Evolutionary conservation across 2,329 filamentous ascomycete species (phyloP), one percentile per base, ranked within the genome.

Genomic region (Neophaeococcomyces mojaviensis): DNA sequence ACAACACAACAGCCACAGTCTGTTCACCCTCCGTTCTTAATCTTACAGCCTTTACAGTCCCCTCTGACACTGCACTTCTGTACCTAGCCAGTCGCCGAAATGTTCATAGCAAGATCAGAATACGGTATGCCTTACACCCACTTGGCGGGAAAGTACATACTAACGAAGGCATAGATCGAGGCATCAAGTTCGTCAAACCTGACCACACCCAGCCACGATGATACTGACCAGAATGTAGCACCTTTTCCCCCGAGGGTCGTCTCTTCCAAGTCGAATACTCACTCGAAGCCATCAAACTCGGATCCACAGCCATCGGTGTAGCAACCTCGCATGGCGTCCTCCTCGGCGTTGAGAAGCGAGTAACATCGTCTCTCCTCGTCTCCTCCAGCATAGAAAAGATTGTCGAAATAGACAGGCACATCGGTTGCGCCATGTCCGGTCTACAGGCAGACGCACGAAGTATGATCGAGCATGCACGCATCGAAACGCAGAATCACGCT

Each of bases 231-330:
- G 39, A 44, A 15, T 48, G 49, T 66, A 94, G 86, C 79, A 98
- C 92, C 79, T 98, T 98, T 81, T 98, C 92, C 61, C 92, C 92
- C 51, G 92, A 98, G 79, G 92, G 92, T 64, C 92, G 92, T 71
- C 86, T 98, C 69, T 98, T 98, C 80, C 92, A 98, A 76, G 92
- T 98, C 76, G 92, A 98, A 84, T 98, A 98, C 81, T 97, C 92
- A 50, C 85, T 98, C 68, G 92, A 98, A 77, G 92, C 92, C 70
- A 98, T 98, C 81, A 98, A 98, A 77, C 86, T 97, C 58, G 92
- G 92, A 59, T 94, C 87, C 61, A 98, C 92, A 59, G 92, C 92
- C 64, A 98, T 98, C 72, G 92, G 92, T 61, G 89, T 82, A 57
- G 88, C 92, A 61, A 98, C 92, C 39, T 86, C 87, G 48, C 86